phyloP scores from a whole-genome alignment of 192 early-diverging fungal species.

The Mortierella hygrophila region DNA sequence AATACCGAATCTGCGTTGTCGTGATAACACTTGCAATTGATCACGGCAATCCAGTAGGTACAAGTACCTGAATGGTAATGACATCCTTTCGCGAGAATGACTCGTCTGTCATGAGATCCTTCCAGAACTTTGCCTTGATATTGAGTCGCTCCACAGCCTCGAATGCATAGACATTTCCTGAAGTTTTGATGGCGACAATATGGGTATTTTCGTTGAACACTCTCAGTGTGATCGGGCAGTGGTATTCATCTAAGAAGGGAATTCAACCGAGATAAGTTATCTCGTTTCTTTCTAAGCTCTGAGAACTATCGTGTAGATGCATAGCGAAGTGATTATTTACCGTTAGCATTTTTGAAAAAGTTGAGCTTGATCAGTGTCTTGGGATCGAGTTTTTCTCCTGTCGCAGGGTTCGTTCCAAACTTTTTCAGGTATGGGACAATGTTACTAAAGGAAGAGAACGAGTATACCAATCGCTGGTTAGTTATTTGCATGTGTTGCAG shows the following conservation, averaged over 20 bases:
- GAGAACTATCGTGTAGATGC: not conserved
- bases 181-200: constrained; percentile 87
- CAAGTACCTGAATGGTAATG: constrained; percentile 81
- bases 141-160: constrained; percentile 91
- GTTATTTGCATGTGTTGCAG: too few species aligned
- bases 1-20: not conserved
- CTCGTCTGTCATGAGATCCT: constrained; percentile 88
- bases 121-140: constrained; percentile 87
- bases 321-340: constrained; percentile 19
- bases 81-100: constrained; percentile 91
- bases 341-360: constrained; percentile 85
- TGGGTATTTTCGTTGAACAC: constrained; percentile 86
- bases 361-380: constrained; percentile 82
- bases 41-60: not conserved
- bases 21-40: not conserved
- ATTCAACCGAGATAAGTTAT: not conserved
- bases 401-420: constrained; percentile 88
- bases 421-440: constrained; percentile 88
- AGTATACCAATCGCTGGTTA: too few species aligned
- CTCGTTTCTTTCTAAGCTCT: not conserved
- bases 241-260: constrained; percentile 71
- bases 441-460: constrained; percentile 53
- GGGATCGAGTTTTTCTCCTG: constrained; percentile 78
- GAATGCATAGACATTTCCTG: constrained; percentile 91
- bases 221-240: constrained; percentile 93